Evolutionary conservation across 2,329 filamentous ascomycete species (phyloP).

Genomic region (Arthrobotrys megalospora): DNA sequence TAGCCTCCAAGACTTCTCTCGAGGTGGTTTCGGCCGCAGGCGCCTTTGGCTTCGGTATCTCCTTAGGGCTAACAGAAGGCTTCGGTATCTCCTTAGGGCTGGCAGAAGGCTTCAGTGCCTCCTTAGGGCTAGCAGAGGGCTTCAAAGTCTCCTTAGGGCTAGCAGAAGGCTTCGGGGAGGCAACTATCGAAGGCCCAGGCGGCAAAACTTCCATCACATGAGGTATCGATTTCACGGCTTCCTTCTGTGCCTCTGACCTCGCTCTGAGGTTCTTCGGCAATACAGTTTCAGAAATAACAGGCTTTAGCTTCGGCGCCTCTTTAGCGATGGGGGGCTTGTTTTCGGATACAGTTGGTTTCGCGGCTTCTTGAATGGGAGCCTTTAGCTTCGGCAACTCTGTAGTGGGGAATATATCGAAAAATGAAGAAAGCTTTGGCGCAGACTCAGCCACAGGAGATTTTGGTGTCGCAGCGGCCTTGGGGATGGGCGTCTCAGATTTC

Average conservation of each 20-base stretch:
- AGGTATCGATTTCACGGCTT: neutral
- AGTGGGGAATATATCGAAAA: conserved; percentile 5
- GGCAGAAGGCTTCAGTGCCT: no score
- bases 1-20: neutral
- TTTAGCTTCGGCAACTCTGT: neutral
- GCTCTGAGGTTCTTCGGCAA: neutral
- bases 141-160: neutral
- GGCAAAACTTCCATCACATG: neutral
- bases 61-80: neutral
- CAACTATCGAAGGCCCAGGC: neutral
- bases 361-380: neutral
- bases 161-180: neutral
- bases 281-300: neutral
- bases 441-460: neutral
- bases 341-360: neutral
- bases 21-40: neutral
- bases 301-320: neutral
- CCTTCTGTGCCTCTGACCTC: neutral
- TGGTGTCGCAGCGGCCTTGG: neutral
- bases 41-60: neutral
- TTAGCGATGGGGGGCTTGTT: neutral
- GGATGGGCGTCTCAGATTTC: neutral
- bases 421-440: neutral
- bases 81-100: neutral
- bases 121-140: neutral